Base-by-base conservation (phyloP, 169 alveolate genomes). In the Plasmodium cynomolgi region DNA sequence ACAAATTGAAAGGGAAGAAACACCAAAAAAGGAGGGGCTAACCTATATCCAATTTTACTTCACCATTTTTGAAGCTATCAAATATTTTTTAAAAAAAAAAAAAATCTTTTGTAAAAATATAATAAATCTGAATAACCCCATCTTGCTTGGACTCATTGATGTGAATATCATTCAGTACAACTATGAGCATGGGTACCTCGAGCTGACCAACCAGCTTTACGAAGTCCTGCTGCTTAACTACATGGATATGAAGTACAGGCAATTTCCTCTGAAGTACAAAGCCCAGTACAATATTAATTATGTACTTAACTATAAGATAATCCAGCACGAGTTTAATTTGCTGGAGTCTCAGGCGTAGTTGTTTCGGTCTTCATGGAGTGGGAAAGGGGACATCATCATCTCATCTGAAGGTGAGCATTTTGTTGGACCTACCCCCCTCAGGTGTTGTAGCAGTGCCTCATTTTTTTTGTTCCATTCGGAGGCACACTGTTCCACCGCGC, bases 201-300 rank as follows among this genome's bases (percentile, higher is more conserved):
- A 85, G 37, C 29, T 85, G 41, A 62, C 93, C 23, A 85, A 85
- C 54, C 47, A 73, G 47, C 79, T 85, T 47, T 85, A 85, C 39
- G 85, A 85, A 47, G 77, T 74, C 9, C 39, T 85, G 41, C 58
- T 85, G 29, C 5, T 85, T 4, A 85, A 85, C 58, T 85, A 85
- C 34, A 85, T 85, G n/a, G 80, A 85, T 34, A 74, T 85, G 23
- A 85, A 75, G 34, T 85, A 85, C 62, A 74, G 79, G 26, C 93
- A 85, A 74, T 85, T 74, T 7, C 93, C 93, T 2, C 23, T 85
- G 17, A 85, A 85, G 58, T 47, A 73, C 15, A 85, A 23, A 54
- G 80, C 77, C 33, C 84, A 96, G 92, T 96, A 96, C 56, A 96
- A 96, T 81, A 90, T 94, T 50, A 96, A 96, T 85, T 96, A 94